Evolutionary conservation across 441 rosid species (phyloP).

Genomic region (Eutrema salsugineum): DNA sequence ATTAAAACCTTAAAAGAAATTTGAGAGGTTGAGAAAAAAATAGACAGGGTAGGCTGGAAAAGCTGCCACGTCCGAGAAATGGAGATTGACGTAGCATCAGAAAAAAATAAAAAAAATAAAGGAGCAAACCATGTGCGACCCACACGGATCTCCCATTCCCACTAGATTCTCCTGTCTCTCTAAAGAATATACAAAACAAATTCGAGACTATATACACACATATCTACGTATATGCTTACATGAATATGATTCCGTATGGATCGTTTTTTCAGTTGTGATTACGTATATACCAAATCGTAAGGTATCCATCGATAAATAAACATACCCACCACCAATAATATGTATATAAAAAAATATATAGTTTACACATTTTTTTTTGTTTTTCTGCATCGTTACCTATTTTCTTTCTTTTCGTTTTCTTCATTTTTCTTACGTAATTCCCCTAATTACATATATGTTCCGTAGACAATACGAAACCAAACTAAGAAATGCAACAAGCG

Average conservation of each 20-base stretch:
- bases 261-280: not conserved
- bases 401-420: not conserved
- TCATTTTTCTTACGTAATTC: not conserved
- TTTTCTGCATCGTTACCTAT: not conserved
- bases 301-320: conserved; percentile 14
- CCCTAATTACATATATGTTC: conserved; percentile 1
- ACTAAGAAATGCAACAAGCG: conserved; percentile 74
- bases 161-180: conserved; percentile 10
- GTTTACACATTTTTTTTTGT: not conserved
- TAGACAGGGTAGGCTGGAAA: conserved; percentile 26
- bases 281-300: conserved; percentile 22
- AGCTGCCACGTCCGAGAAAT: conserved; percentile 28
- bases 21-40: conserved; percentile 19
- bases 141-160: conserved; percentile 8
- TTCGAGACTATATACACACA: not conserved
- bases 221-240: not conserved
- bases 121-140: conserved; percentile 21
- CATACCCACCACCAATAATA: conserved; percentile 8
- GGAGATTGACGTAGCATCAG: conserved; percentile 19
- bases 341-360: not conserved
- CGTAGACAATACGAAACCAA: not conserved
- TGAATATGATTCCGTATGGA: conserved; percentile 4
- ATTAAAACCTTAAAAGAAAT: not conserved
- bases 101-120: not conserved
- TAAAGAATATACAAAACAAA: conserved; percentile 6